A percentile compares a stretch with the other conserved stretches of the same genome.
Conservation (phyloP, 768 basidiomycete species). For the Pisolithus microcarpus region DNA sequence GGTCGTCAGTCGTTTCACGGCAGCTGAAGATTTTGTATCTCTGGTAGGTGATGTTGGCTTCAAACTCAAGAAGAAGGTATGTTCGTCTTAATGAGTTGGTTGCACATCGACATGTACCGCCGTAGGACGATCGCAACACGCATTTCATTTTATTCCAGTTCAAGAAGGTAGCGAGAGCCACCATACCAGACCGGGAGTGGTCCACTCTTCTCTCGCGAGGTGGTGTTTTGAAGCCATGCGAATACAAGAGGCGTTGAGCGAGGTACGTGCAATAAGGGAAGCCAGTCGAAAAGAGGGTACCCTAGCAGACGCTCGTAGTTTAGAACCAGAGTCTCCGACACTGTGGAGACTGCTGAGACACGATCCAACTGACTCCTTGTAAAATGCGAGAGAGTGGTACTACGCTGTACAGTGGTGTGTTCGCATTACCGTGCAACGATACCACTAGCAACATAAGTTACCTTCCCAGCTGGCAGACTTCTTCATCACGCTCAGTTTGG, state of each 20-base stretch:
- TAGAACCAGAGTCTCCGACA: no score
- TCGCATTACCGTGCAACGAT: no score
- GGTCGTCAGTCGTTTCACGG: constrained; percentile 76
- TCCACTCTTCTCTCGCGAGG: constrained; percentile 43
- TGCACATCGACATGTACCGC: neutral
- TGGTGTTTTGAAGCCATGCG: constrained; percentile 73
- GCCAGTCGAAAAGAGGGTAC: no score
- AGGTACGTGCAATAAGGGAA: neutral
- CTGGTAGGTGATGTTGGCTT: constrained; percentile 69
- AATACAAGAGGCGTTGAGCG: constrained; percentile 79
- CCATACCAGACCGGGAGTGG: constrained; percentile 56
- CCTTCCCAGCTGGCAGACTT: no score
- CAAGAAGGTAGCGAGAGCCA: constrained; percentile 45
- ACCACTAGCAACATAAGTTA: no score
- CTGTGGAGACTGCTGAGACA: no score
- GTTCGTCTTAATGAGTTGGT: constrained; percentile 30
- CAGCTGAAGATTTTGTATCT: constrained; percentile 57
- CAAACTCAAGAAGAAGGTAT: constrained; percentile 65
- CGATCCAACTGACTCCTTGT: no score
- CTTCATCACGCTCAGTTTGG: neutral
- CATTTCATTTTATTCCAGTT: constrained; percentile 87
- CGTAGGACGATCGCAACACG: constrained; percentile 71
- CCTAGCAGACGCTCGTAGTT: neutral
- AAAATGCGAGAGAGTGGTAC: no score
- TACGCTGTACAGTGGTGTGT: no score